These are phyloP conservation scores for Penstemon davidsonii DNA, from an alignment of 257 asterid genomes.

Conservation along the genomic window DNA sequence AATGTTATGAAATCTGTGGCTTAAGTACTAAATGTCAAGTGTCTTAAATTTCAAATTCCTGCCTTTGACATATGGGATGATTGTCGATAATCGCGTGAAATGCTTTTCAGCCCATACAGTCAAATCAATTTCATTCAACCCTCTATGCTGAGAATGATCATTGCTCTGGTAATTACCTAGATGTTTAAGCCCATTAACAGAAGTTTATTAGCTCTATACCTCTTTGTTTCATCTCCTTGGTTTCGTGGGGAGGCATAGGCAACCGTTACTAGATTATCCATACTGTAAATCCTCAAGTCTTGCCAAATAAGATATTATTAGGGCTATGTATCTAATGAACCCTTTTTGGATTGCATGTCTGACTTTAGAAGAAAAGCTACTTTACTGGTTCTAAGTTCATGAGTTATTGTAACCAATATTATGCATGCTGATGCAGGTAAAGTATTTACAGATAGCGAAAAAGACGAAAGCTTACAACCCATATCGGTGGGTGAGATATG, in stretches of 20 bases:
- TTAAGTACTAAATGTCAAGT: neutral
- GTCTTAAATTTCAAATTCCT: too few species aligned
- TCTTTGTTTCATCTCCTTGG: neutral
- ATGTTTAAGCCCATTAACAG: neutral
- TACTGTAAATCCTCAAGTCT: neutral
- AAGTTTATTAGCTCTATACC: neutral
- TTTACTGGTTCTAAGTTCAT: neutral
- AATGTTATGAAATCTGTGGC: conserved; percentile 11
- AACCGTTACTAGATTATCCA: neutral
- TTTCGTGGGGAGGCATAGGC: neutral
- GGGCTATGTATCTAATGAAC: neutral
- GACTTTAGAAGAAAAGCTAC: neutral
- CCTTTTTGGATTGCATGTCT: neutral
- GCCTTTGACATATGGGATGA: too few species aligned
- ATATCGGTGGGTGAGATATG: conserved; percentile 97
- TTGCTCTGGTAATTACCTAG: neutral
- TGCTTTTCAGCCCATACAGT: too few species aligned
- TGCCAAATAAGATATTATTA: too few species aligned
- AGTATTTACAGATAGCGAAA: conserved; percentile 91
- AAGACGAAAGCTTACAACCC: conserved; percentile 78
- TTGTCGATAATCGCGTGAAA: too few species aligned
- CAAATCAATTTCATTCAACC: neutral
- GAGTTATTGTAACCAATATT: conserved; percentile 19
- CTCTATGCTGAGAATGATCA: conserved; percentile 4
- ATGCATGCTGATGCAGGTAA: conserved; percentile 61